phyloP scores from a whole-genome alignment of 2,329 filamentous ascomycete genomes.

The Fusarium xyrophilum region DNA sequence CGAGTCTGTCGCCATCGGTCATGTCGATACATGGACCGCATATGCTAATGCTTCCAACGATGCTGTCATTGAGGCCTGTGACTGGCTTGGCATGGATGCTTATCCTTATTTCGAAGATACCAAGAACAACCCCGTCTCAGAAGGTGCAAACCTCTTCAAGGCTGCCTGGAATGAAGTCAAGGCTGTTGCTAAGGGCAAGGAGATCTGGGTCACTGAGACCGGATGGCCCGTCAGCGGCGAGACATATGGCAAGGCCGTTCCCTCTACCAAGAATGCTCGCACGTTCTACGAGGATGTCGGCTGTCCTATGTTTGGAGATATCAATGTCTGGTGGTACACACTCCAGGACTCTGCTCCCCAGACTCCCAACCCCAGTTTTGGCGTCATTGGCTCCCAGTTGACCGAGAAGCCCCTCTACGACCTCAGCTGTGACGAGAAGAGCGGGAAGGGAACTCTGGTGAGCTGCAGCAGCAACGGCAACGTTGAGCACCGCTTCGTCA shows the following conservation, averaged over 20 bases:
- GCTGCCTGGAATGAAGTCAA: slow-evolving; percentile 68
- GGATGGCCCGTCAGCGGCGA: slow-evolving; percentile 82
- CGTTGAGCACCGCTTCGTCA: slow-evolving; percentile 13
- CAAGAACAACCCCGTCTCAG: slow-evolving; percentile 68
- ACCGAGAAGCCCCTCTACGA: slow-evolving; percentile 66
- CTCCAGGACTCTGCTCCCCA: slow-evolving; percentile 70
- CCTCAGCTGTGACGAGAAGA: slow-evolving; percentile 57
- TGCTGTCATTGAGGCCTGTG: slow-evolving; percentile 70
- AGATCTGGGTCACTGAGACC: slow-evolving; percentile 87
- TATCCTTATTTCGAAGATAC: slow-evolving; percentile 85
- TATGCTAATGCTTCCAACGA: slow-evolving; percentile 77
- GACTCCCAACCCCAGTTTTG: slow-evolving; percentile 73
- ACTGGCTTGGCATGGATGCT: slow-evolving; percentile 85
- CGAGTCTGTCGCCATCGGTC: slow-evolving; percentile 68
- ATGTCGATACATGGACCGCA: slow-evolving; percentile 89
- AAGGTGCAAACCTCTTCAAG: slow-evolving; percentile 72
- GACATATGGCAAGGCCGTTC: slow-evolving; percentile 65
- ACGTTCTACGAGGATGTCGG: slow-evolving; percentile 82
- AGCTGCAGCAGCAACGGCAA: slow-evolving; percentile 8
- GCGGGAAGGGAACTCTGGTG: slow-evolving; percentile 21
- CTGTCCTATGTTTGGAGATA: slow-evolving; percentile 71
- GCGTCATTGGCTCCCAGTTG: slow-evolving; percentile 65
- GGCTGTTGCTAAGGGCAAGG: slow-evolving; percentile 67
- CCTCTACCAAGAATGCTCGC: slow-evolving; percentile 72
- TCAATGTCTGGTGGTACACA: slow-evolving; percentile 79